Evolutionary conservation across 768 basidiomycete genomes (phyloP).

Genomic region (Auricularia sp.): DNA sequence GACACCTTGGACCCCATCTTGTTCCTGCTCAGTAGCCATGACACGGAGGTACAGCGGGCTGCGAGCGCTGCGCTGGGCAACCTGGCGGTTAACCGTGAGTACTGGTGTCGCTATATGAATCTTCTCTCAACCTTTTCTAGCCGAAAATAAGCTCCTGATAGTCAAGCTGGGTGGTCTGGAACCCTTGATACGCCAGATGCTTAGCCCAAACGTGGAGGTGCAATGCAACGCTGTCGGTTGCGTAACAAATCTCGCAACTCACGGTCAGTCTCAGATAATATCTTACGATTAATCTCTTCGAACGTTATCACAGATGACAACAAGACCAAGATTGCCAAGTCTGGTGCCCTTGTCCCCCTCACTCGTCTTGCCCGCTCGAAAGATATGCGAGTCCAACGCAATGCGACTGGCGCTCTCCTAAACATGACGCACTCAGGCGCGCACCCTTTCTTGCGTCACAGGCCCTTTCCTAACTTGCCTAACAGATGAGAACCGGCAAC

Average conservation of each 20-base stretch:
- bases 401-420: constrained; percentile 92
- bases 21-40: constrained; percentile 92
- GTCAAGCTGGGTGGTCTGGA: constrained; percentile 96
- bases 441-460: constrained; percentile 3
- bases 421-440: constrained; percentile 99
- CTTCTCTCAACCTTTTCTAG: constrained; percentile 30
- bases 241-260: constrained; percentile 96
- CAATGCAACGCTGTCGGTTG: constrained; percentile 99
- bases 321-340: constrained; percentile 99
- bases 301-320: constrained; percentile 76
- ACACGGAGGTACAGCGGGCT: constrained; percentile 97
- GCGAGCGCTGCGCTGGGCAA: constrained; percentile 97
- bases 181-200: constrained; percentile 97
- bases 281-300: constrained; percentile 6
- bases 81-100: constrained; percentile 68
- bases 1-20: constrained; percentile 98
- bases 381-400: constrained; percentile 98
- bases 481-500: constrained; percentile 95
- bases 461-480: not conserved
- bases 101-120: constrained; percentile 11
- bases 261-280: constrained; percentile 48
- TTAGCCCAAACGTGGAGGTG: constrained; percentile 96
- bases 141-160: constrained; percentile 97
- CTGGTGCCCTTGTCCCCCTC: constrained; percentile 93
- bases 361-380: constrained; percentile 94